Conservation (phyloP, 805 yeast genomes). For the Nakazawaea siamensis region DNA sequence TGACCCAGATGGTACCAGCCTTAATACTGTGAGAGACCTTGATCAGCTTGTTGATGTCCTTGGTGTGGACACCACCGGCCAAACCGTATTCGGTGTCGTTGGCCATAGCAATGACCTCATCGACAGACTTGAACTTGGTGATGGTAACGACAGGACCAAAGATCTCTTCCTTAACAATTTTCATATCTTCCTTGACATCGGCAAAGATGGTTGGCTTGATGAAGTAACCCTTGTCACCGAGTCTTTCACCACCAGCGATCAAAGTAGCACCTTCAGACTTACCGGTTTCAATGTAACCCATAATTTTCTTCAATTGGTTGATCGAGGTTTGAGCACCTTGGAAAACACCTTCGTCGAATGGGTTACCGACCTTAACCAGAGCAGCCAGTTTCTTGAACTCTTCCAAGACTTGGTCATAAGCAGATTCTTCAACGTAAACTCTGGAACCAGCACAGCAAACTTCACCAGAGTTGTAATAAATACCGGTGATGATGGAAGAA, state of each 20-base stretch:
- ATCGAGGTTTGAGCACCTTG: conserved; percentile 74
- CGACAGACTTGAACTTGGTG: conserved; percentile 61
- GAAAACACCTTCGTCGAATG: conserved; percentile 61
- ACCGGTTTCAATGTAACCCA: conserved; percentile 57
- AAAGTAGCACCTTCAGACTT: conserved; percentile 61
- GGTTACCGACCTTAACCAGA: conserved; percentile 63
- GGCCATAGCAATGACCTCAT: conserved; percentile 67
- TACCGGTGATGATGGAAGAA: conserved; percentile 62
- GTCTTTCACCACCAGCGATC: conserved; percentile 75
- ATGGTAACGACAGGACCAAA: conserved; percentile 86
- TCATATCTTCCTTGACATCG: conserved; percentile 67
- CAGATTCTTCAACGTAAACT: conserved; percentile 67
- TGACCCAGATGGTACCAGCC: conserved; percentile 81
- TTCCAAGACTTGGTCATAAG: conserved; percentile 58
- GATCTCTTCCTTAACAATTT: conserved; percentile 81
- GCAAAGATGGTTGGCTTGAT: conserved; percentile 81
- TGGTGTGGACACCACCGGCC: conserved; percentile 83
- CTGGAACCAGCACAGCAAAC: conserved; percentile 92
- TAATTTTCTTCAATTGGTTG: conserved; percentile 56
- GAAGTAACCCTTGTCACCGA: conserved; percentile 63
- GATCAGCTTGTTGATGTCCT: conserved; percentile 55
- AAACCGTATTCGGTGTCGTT: conserved; percentile 77
- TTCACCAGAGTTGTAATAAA: conserved; percentile 85
- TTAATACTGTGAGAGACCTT: conserved; percentile 58
- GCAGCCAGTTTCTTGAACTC: conserved; percentile 44